Conservation (phyloP, 495 filamentous ascomycete species). For the Neurospora sp. region DNA sequence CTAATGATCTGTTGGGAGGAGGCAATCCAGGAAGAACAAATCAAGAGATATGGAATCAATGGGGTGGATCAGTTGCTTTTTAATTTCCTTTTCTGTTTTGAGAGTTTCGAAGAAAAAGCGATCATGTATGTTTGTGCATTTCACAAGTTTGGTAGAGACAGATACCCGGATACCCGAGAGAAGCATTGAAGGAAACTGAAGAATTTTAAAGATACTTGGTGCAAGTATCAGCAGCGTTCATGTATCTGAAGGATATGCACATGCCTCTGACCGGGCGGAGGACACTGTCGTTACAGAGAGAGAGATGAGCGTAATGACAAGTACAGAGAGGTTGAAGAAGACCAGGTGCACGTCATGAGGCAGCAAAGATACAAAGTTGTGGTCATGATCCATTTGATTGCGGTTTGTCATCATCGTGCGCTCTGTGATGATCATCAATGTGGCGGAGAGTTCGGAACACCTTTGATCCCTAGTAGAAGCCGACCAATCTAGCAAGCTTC, state of each 20-base stretch:
- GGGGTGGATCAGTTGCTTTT: neutral
- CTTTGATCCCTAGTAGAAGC: neutral
- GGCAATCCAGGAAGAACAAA: neutral
- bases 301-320: neutral
- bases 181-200: neutral
- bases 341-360: neutral
- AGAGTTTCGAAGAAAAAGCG: neutral
- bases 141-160: neutral
- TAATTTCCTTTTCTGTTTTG: neutral
- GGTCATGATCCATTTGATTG: neutral
- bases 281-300: neutral
- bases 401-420: neutral
- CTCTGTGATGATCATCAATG: neutral
- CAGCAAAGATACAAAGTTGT: neutral
- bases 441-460: neutral
- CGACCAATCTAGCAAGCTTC: neutral
- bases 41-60: neutral
- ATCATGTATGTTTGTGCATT: neutral
- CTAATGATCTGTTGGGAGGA: neutral
- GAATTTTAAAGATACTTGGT: neutral
- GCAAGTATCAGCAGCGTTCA: neutral
- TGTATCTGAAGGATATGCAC: constrained; percentile 5
- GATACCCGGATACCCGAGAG: neutral
- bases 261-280: neutral
- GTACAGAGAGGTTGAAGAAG: neutral